Base-by-base conservation (phyloP, 768 basidiomycete species). In the Leccinum sublutescens region DNA sequence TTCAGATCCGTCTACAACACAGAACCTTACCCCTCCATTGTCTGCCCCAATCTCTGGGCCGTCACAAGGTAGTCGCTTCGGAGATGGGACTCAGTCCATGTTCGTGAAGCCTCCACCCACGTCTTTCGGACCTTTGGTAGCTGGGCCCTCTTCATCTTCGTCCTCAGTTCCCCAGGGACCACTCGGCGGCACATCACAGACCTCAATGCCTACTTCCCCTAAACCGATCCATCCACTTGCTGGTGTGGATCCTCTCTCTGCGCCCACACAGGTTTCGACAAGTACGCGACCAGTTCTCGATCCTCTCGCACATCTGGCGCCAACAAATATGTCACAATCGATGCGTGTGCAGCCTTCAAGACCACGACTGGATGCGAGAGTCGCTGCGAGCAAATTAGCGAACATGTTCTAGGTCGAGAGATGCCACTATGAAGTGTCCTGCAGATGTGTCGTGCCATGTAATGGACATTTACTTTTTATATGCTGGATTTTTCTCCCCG, bases 321-420 rank as follows among this genome's bases (percentile, higher is more conserved):
- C 88, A n/a, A 77, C 80, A 50, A 79, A 80, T 63, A 86, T 92
- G 88, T 80, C 88, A 2, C 80, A 78, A 52, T 91, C 89, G n/a
- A 75, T 94, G 71, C 84, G 87, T 19, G 79, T 88, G 50, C 85
- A 85, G 64, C 86, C 89, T 14, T 84, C 84, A 52, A 76, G 91
- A 64, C 84, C 87, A 48, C 79, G 88, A 66, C 72, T 96, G 66
- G 95, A 97, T 71, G 87, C 93, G 10, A 80, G 88, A 67, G 87
- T 92, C 68, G 91, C 91, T 14, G 93, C 91, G 19, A 91, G 91
- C 70, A 95, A 94, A 72, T 80, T 95, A 57, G 93, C 92, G 7
- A 95, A 94, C 68, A 89, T 91, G 87, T 91, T 92, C 70, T 92
- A 76, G 69, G 34, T 52, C n/a, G 17, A 49, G 34, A 56, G 49